Percentiles rank a stretch among this genome's conserved stretches.
Conservation (phyloP, 257 asterid species). For the Solanum pennellii region DNA sequence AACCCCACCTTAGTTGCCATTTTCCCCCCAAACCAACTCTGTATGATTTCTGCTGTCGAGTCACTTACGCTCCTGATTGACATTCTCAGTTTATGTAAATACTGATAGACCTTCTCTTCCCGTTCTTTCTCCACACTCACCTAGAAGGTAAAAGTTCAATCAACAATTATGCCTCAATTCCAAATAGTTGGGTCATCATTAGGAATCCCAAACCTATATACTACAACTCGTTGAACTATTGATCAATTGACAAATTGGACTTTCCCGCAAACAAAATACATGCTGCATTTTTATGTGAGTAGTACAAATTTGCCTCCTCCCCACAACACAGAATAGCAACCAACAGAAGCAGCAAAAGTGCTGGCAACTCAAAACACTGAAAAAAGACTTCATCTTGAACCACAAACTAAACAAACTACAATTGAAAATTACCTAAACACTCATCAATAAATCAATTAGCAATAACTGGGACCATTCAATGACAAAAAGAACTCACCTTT, state of each 20-base stretch:
- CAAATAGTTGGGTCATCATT: neutral
- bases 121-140: slow-evolving; percentile 51
- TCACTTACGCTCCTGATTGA: slow-evolving; percentile 35
- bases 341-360: neutral
- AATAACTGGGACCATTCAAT: neutral
- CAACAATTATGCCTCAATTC: neutral
- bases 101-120: slow-evolving; percentile 67
- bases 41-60: slow-evolving; percentile 44
- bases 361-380: neutral
- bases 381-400: neutral
- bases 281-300: neutral
- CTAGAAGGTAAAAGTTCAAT: slow-evolving; percentile 12
- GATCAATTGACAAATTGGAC: neutral
- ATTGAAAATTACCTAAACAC: neutral
- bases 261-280: neutral
- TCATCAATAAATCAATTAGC: neutral
- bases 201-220: neutral
- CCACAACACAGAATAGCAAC: neutral
- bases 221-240: neutral
- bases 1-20: slow-evolving; percentile 40
- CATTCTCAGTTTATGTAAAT: slow-evolving; percentile 69
- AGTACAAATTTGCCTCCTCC: neutral
- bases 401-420: neutral
- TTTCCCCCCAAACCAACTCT: slow-evolving; percentile 58
- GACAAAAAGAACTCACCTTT: slow-evolving; percentile 27